Base-by-base conservation (phyloP, 306 rosid species). In the Gastrolobium bilobum region DNA sequence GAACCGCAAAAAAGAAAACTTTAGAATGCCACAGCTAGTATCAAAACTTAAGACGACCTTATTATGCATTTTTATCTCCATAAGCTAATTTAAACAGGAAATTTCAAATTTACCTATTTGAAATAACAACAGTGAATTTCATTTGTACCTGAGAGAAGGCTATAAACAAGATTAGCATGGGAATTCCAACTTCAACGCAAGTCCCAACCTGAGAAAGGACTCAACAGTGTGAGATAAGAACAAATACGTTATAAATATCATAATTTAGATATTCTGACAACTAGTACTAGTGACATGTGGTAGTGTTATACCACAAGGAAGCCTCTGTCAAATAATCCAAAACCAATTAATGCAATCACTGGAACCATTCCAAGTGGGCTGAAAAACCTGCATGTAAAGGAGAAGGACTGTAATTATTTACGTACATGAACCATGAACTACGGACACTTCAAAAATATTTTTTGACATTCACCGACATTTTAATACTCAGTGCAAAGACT, bases 291-390 rank as follows among this genome's bases (percentile, higher is more conserved):
- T 34, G 51, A 48, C 38, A 67, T 33, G 46, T 53, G 81, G 70
- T 54, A 46, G 50, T 38, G 69, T 29, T 15, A 71, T 93, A 96
- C 99, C 99, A 96, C 85, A 57, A 93, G 96, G 84, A 96, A 96
- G 20, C 99, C 99, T 93, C 97, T 93, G 79, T 96, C 99, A 84
- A 96, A 93, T 80, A 93, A 79, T 75, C 99, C 99, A 82, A 96
- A 96, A 75, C 99, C 99, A 72, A 88, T 94, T 76, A 96, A 84
- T 64, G 99, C 88, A 60, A 96, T 96, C 69, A 96, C 98, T 4
- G 99, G 99, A 68, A 88, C 98, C 99, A 96, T 96, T 76, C 97
- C 98, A 76, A 96, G 94, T n/a, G 99, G 99, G 79, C 99, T 96
- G 88, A 96, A 96, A 88, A 96, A 96, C 81, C 99, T 96, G 90